Base-by-base conservation (phyloP, 768 basidiomycete species). In the Kwoniella sp. region DNA sequence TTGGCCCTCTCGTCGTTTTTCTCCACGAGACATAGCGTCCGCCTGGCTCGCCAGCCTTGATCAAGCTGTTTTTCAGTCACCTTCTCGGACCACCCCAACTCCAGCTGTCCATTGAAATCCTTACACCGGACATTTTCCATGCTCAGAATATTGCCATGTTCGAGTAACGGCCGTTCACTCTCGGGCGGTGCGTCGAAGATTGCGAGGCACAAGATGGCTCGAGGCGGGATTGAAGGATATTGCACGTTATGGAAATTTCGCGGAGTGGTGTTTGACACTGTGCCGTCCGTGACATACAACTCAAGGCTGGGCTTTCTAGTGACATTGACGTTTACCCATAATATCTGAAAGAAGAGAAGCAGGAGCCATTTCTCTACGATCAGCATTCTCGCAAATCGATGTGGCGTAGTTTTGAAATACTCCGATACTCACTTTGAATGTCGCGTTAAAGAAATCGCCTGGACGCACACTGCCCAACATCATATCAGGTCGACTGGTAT, bases 231-330 rank as follows among this genome's bases (percentile, higher is more conserved):
- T 27, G 50, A 50, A 3, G 26, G 19, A 12, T 27, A 30, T 27
- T 29, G 19, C 29, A 70, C 30, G n/a, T 64, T 53, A 54, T 73
- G 74, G 48, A 62, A 71, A 50, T 73, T 71, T 2, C 72, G 57
- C 19, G 53, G 40, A 8, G 27, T 15, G 15, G 29, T 26, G 0
- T 52, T 6, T 2, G 60, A 64, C 9, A 52, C 17, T 15, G 74
- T 76, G 22, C 74, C 74, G 52, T 76, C 74, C 2, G 74, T 55
- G 8, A 73, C 46, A 61, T 71, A 76, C 3, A 76, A 51, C 33
- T 76, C 74, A n/a, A 59, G 29, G 12, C 57, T 50, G 4, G 64
- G 67, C 12, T 33, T 52, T 10, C 60, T 51, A 37, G 19, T 17
- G 3, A 24, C 19, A 13, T 57, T 66, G 21, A 30, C 30, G 13